Conservation (phyloP, 2,329 filamentous ascomycete genomes). For the Stemphylium lycopersici region DNA sequence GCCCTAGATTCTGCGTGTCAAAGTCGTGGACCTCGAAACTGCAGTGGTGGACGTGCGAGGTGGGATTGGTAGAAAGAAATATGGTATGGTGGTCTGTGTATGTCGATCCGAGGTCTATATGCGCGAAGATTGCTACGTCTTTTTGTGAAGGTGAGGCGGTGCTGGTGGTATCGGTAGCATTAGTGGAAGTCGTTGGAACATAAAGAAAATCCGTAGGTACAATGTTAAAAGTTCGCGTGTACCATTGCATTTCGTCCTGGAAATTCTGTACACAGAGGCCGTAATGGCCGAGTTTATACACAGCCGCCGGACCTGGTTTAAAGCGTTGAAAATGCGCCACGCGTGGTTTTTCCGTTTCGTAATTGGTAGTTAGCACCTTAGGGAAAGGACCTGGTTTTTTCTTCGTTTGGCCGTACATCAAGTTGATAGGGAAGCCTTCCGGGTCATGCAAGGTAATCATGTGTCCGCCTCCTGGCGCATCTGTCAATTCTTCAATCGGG, state of each 20-base stretch:
- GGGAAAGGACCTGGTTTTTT: constrained; percentile 52
- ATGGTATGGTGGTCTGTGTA: constrained; percentile 63
- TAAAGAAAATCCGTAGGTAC: constrained; percentile 55
- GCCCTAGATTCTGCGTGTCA: constrained; percentile 72
- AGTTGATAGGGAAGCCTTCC: constrained; percentile 63
- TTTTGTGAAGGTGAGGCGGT: constrained; percentile 9
- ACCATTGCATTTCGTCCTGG: constrained; percentile 49
- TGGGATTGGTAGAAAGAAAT: constrained; percentile 54
- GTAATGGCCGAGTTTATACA: constrained; percentile 59
- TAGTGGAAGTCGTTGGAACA: constrained; percentile 15
- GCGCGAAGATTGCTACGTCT: constrained; percentile 59
- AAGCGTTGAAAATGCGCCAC: constrained; percentile 61
- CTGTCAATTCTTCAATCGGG: constrained; percentile 55
- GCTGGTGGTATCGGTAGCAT: not conserved
- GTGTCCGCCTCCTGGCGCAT: constrained; percentile 62
- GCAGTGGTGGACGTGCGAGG: constrained; percentile 67
- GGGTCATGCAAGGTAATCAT: constrained; percentile 55
- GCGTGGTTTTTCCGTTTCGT: constrained; percentile 51
- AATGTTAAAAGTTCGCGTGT: constrained; percentile 56
- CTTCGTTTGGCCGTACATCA: constrained; percentile 62
- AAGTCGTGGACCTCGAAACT: constrained; percentile 74
- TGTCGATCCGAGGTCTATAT: constrained; percentile 59
- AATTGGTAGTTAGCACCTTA: constrained; percentile 58
- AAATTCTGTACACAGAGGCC: constrained; percentile 52
- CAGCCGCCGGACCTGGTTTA: constrained; percentile 56